Evolutionary conservation across 169 alveolate genomes (phyloP).

Genomic region (Amoebophrya sp.): DNA sequence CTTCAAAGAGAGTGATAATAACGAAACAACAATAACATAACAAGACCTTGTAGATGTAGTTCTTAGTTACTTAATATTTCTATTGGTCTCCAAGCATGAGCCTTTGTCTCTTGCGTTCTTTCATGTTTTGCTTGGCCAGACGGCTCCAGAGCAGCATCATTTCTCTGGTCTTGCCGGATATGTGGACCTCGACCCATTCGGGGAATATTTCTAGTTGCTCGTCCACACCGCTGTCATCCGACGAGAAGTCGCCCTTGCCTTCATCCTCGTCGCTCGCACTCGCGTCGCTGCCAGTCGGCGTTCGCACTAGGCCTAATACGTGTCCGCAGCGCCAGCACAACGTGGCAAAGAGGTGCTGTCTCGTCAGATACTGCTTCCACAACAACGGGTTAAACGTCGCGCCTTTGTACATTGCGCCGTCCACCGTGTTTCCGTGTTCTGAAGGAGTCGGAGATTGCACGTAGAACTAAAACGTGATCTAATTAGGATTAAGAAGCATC

Average conservation of each 20-base stretch:
- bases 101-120: conserved; percentile 49
- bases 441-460: too few species aligned
- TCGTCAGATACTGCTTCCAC: not conserved
- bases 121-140: conserved; percentile 44
- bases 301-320: not conserved
- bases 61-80: conserved; percentile 18
- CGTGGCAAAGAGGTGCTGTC: conserved; percentile 16
- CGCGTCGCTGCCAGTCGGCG: not conserved
- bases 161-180: not conserved
- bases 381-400: conserved; percentile 17
- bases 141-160: not conserved
- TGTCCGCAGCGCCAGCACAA: conserved; percentile 26
- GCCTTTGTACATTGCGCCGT: conserved; percentile 9
- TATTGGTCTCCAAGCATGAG: too few species aligned
- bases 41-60: too few species aligned
- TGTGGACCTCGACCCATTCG: not conserved
- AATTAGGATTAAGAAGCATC: too few species aligned
- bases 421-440: conserved; percentile 15
- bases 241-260: not conserved
- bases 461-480: too few species aligned
- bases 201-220: not conserved
- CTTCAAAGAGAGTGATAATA: too few species aligned
- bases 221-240: not conserved
- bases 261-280: not conserved
- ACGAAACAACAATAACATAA: too few species aligned